Base-by-base conservation (phyloP, 352 stramenopile species). In the Aphanomyces stellatus region DNA sequence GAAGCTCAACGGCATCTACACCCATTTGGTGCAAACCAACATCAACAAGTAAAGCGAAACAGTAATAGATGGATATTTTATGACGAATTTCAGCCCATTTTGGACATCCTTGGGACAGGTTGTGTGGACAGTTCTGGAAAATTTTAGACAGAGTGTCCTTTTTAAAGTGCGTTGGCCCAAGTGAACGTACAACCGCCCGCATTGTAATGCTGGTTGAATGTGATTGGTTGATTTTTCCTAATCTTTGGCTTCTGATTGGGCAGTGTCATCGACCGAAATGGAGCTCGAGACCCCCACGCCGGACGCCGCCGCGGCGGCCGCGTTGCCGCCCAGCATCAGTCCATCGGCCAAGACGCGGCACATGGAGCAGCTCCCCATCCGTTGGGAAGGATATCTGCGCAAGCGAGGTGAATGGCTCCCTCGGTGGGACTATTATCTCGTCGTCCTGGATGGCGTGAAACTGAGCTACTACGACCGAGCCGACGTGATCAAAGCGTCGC, bases 1-100 rank as follows among this genome's bases (percentile, higher is more conserved):
- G 56, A 17, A 53, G 24, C 46, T 42, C 0, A 42, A 72, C 17
- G 76, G 74, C 13, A 34, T 77, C 3, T 83, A 83, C 43, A 69
- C 51, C 25, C 74, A n/a, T 3, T 48, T 67, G 28, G 60, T 67
- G 15, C 31, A 67, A n/a, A n/a, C n/a, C n/a, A n/a, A n/a, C n/a
- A n/a, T n/a, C n/a, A n/a, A n/a, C n/a, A n/a, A n/a, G n/a, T n/a
- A n/a, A n/a, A n/a, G n/a, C n/a, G n/a, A n/a, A n/a, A n/a, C n/a
- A n/a, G n/a, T n/a, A n/a, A n/a, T n/a, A n/a, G n/a, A n/a, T n/a
- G n/a, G n/a, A n/a, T n/a, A n/a, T n/a, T n/a, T n/a, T n/a, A n/a
- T n/a, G n/a, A n/a, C n/a, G n/a, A n/a, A n/a, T n/a, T n/a, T n/a
- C n/a, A n/a, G n/a, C n/a, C n/a, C n/a, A n/a, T n/a, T n/a, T n/a